These are phyloP conservation scores for Avena insularis DNA, from an alignment of 176 grass and related monocot genomes.

Conservation along the genomic window DNA sequence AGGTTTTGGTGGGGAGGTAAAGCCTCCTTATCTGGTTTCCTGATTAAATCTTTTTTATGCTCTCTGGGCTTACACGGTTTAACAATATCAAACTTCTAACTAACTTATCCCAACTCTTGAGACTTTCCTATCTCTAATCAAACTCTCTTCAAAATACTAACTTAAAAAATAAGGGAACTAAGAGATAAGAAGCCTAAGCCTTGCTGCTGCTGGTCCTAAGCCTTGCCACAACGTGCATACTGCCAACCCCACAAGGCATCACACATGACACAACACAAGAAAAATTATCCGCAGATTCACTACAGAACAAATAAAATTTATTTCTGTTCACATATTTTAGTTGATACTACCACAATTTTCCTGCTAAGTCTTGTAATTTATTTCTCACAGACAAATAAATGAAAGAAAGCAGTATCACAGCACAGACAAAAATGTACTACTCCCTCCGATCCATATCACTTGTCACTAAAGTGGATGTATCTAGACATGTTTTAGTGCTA, in stretches of 20 bases:
- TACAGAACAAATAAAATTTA: background rate
- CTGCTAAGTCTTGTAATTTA: background rate
- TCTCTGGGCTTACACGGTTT: background rate
- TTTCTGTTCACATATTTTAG: conserved; percentile 9
- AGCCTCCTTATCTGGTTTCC: background rate
- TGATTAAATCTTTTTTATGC: background rate
- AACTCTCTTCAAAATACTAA: background rate
- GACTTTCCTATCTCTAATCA: background rate
- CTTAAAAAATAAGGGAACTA: background rate
- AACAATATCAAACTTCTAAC: no score
- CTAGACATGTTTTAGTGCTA: no score
- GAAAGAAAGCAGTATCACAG: background rate
- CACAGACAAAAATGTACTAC: background rate
- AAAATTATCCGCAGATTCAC: background rate
- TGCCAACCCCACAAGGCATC: background rate
- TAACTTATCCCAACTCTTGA: background rate
- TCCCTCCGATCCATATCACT: no score
- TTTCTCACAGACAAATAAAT: background rate
- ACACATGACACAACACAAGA: background rate
- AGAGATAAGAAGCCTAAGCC: background rate
- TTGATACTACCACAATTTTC: background rate
- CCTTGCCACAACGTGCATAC: background rate
- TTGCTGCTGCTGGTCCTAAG: background rate
- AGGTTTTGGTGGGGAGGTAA: background rate
- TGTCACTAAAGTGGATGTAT: no score